Evolutionary conservation across 805 yeast genomes (phyloP), one percentile per base, ranked within the genome.

Genomic region (Candida qinlingensis): DNA sequence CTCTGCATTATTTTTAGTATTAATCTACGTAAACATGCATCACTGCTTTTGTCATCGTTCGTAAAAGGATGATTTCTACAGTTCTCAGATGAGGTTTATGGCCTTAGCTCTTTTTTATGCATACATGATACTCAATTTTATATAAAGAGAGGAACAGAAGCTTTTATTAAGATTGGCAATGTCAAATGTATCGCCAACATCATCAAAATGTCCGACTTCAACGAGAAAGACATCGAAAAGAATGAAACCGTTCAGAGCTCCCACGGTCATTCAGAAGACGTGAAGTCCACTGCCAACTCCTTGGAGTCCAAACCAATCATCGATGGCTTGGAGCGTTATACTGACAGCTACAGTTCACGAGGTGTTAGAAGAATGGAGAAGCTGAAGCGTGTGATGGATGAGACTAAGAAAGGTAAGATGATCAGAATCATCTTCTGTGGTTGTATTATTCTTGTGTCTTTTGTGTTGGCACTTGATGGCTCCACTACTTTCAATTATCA

Each of bases 401-500:
- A 36, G 10, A 49, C 55, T 2, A 41, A 47, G 10, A 48, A 42
- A 27, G 61, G 58, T 26, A 49, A 45, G 12, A 45, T 40, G 9
- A 43, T 53, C 34, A 52, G 58, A 46, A 25, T 53, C 9, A 29
- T 52, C 36, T 54, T 58, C 42, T 49, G 50, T 48, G 27, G 39
- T 8, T 46, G 51, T n/a, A 13, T 37, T 11, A 36, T 43, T 3
- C 19, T 45, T 48, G 28, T 31, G 53, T 5, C 50, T 53, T 25
- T 50, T 52, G 45, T 37, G 53, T 4, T 54, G 52, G 54, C 66
- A 25, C 58, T 69, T 25, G 70, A 69, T 45, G 50, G 59, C 25
- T 48, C 61, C 6, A 67, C 73, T 31, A 65, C 70, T 7, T 60
- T 49, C 31, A 63, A 55, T 48, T 68, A 66, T 48, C 53, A 59